These are phyloP conservation scores for Acorus gramineus DNA, from an alignment of 106 monocot species.

Conservation along the genomic window DNA sequence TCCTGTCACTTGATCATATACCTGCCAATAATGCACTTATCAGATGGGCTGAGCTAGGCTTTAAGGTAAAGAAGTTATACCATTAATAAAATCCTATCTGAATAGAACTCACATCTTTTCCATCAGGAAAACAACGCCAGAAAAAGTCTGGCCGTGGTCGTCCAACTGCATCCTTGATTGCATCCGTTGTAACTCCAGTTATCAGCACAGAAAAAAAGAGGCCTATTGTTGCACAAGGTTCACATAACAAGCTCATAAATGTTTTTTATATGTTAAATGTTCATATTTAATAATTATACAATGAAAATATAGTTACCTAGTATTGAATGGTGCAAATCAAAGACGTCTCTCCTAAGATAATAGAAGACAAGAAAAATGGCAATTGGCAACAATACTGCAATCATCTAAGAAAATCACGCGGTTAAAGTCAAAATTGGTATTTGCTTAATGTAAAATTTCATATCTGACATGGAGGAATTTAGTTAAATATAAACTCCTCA, in stretches of 20 bases:
- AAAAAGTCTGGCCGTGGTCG: conserved; percentile 14
- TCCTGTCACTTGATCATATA: conserved; percentile 13
- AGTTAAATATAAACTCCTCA: too few relatives aligned
- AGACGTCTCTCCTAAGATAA: not conserved
- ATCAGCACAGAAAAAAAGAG: conserved; percentile 14
- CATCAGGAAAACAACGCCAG: conserved; percentile 20
- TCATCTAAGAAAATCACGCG: too few relatives aligned
- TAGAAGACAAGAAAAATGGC: too few relatives aligned
- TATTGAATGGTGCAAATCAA: conserved; percentile 4
- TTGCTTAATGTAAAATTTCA: too few relatives aligned
- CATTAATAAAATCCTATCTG: not conserved
- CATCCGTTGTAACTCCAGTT: conserved; percentile 16
- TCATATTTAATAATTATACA: too few relatives aligned
- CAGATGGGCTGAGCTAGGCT: not conserved
- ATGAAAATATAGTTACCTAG: not conserved
- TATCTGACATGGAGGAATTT: too few relatives aligned
- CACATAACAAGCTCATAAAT: not conserved
- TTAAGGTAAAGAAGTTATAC: not conserved
- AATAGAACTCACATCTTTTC: conserved; percentile 1
- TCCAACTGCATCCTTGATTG: conserved; percentile 11
- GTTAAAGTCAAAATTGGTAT: too few relatives aligned
- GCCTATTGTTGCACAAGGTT: conserved; percentile 2
- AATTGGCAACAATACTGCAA: too few relatives aligned
- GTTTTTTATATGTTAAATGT: too few relatives aligned
- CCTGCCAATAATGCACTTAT: not conserved